Percentiles rank a stretch among this genome's conserved stretches.
These are phyloP conservation scores for Gnomoniopsis smithogilvyi DNA, from an alignment of 2,329 filamentous ascomycete genomes.

Conservation along the genomic window DNA sequence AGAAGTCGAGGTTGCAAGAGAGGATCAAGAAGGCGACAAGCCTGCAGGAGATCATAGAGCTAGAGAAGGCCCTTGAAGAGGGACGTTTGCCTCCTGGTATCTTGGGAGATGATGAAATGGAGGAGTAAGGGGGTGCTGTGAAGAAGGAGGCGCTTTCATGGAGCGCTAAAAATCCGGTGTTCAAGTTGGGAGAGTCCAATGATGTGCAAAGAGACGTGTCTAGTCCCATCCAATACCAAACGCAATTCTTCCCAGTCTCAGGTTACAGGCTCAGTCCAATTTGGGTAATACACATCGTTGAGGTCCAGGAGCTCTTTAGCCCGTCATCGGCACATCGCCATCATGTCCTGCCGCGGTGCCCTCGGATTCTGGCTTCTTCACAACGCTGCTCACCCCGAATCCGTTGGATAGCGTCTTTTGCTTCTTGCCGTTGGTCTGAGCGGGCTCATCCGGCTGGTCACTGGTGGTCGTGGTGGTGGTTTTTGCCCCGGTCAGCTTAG, in stretches of 20 bases:
- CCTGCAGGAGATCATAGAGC: slow-evolving; percentile 79
- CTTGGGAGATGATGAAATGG: slow-evolving; percentile 54
- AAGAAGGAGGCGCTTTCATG: neutral
- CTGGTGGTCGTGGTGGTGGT: slow-evolving; percentile 20
- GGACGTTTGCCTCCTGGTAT: slow-evolving; percentile 75
- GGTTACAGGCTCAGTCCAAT: neutral
- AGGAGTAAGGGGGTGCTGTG: slow-evolving; percentile 49
- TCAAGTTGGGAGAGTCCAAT: neutral
- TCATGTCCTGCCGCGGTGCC: slow-evolving; percentile 39
- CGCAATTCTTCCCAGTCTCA: neutral
- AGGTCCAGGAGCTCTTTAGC: too few relatives aligned
- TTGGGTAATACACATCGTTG: too few relatives aligned
- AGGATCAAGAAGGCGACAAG: slow-evolving; percentile 87
- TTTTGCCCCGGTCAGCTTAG: slow-evolving; percentile 44
- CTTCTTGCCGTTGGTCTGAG: slow-evolving; percentile 34
- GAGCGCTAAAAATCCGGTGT: neutral
- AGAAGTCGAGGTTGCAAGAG: slow-evolving; percentile 81
- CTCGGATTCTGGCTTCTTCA: slow-evolving; percentile 27
- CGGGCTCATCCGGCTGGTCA: slow-evolving; percentile 22
- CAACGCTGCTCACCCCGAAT: slow-evolving; percentile 28
- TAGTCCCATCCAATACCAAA: neutral
- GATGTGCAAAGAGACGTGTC: neutral
- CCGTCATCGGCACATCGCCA: slow-evolving; percentile 59
- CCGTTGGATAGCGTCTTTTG: slow-evolving; percentile 27
- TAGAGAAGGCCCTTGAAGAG: slow-evolving; percentile 92